Conservation (phyloP, 768 basidiomycete species). For the Coprinopsis marcescibilis region DNA sequence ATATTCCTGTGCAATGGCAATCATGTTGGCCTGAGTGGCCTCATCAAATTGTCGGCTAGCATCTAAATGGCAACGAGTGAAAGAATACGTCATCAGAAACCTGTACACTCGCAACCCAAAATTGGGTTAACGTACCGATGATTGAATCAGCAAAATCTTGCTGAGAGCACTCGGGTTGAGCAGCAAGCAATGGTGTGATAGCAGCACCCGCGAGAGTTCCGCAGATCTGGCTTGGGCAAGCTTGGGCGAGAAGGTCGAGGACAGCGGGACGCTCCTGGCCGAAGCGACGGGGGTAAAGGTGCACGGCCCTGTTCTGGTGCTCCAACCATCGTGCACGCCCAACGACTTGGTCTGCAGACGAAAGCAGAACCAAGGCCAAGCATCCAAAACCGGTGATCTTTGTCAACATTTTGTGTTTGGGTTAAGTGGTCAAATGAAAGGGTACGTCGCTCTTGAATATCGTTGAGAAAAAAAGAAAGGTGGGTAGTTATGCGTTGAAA, state of each 20-base stretch:
- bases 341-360: conserved; percentile 24
- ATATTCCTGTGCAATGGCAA: conserved; percentile 46
- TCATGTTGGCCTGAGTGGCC: conserved; percentile 44
- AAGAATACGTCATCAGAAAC: neutral
- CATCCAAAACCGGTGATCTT: conserved; percentile 17
- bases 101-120: neutral
- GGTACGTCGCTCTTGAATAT: neutral
- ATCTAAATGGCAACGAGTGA: conserved; percentile 29
- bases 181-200: conserved; percentile 46
- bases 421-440: conserved; percentile 4
- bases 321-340: conserved; percentile 45
- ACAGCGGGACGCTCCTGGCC: conserved; percentile 45
- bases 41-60: conserved; percentile 47
- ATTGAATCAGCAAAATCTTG: conserved; percentile 54
- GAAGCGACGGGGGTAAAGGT: conserved; percentile 48
- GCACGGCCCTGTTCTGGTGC: conserved; percentile 37
- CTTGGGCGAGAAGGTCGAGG: conserved; percentile 36
- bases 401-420: conserved; percentile 23
- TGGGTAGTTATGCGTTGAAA: neutral
- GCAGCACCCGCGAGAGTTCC: conserved; percentile 43
- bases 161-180: conserved; percentile 47
- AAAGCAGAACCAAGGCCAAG: conserved; percentile 22
- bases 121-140: conserved; percentile 39
- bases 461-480: neutral
- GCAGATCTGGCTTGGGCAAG: conserved; percentile 46